Evolutionary conservation across 1,139 yeast genomes (phyloP).

Genomic region (Sugiyamaella xylanicola): DNA sequence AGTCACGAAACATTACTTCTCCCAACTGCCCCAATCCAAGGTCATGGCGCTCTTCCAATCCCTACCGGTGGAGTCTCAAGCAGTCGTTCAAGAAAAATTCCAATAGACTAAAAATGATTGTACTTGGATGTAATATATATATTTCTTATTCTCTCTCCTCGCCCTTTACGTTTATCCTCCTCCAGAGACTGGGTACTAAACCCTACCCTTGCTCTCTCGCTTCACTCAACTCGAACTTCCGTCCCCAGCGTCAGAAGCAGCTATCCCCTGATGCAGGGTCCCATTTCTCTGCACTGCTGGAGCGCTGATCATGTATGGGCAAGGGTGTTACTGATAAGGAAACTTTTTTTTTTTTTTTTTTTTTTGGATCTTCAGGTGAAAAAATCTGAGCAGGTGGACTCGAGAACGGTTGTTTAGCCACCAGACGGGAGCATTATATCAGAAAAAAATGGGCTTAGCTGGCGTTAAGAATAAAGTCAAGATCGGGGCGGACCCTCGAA

Average conservation of each 20-base stretch:
- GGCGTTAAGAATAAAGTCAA: constrained; percentile 80
- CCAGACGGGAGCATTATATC: background rate
- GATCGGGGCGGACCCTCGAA: constrained; percentile 91
- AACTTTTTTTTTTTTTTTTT: constrained; percentile 13
- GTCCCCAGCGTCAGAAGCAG: too few relatives aligned
- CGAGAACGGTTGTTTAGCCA: background rate
- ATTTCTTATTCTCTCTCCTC: background rate
- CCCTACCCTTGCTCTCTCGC: too few relatives aligned
- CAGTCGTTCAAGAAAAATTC: constrained; percentile 54
- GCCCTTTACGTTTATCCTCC: background rate
- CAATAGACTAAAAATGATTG: constrained; percentile 20
- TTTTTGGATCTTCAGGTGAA: background rate
- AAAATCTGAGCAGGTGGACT: background rate
- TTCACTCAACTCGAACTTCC: too few relatives aligned
- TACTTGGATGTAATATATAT: constrained; percentile 19
- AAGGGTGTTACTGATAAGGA: constrained; percentile 8
- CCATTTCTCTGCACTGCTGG: too few relatives aligned
- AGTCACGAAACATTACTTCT: constrained; percentile 52
- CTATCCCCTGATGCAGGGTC: too few relatives aligned
- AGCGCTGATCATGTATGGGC: too few relatives aligned
- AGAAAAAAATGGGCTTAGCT: constrained; percentile 72
- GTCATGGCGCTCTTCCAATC: constrained; percentile 66
- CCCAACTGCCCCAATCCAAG: constrained; percentile 56
- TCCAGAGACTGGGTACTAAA: too few relatives aligned
- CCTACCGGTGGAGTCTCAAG: constrained; percentile 63